A percentile compares a stretch with the other conserved stretches of the same genome.
These are phyloP conservation scores for Physcomitrium patens DNA, from an alignment of 225 moss, liverwort and hornwort genomes.

Conservation along the genomic window DNA sequence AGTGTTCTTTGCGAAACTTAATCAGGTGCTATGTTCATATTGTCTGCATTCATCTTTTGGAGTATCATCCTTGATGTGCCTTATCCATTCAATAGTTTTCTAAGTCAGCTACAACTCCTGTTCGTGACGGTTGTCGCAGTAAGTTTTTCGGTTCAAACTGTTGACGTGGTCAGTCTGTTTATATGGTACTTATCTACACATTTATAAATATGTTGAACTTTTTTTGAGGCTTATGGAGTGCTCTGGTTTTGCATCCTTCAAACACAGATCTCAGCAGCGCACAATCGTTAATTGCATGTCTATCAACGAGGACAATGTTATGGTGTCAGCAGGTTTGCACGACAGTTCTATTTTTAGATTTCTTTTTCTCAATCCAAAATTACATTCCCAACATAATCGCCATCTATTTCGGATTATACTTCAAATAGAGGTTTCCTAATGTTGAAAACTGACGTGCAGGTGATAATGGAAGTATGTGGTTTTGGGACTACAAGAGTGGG, in stretches of 20 bases:
- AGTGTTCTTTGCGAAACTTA: slow-evolving; percentile 36
- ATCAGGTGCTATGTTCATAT: not conserved
- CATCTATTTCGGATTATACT: not conserved
- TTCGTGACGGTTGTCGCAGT: slow-evolving; percentile 1
- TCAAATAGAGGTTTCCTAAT: not conserved
- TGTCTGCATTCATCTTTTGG: slow-evolving; percentile 16
- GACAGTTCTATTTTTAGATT: not conserved
- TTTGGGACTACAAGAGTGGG: slow-evolving; percentile 99
- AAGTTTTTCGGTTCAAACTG: slow-evolving; percentile 1
- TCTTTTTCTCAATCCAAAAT: slow-evolving; percentile 3
- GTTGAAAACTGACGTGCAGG: slow-evolving; percentile 51
- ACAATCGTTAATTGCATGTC: slow-evolving; percentile 99
- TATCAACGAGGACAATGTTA: slow-evolving; percentile 96
- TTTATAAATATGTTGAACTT: slow-evolving; percentile 9
- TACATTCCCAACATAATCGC: not conserved
- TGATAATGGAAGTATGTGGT: slow-evolving; percentile 98
- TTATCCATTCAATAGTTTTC: slow-evolving; percentile 12
- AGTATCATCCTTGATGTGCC: not conserved
- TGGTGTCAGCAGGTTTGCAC: slow-evolving; percentile 89
- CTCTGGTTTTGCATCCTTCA: slow-evolving; percentile 8
- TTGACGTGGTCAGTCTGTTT: slow-evolving; percentile 6
- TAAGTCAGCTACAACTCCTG: not conserved
- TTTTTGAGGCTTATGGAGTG: slow-evolving; percentile 21
- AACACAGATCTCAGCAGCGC: slow-evolving; percentile 88
- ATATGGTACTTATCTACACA: not conserved